A percentile compares a stretch with the other conserved stretches of the same genome.
Conservation (phyloP, 805 yeast genomes). For the Priceomyces medius region DNA sequence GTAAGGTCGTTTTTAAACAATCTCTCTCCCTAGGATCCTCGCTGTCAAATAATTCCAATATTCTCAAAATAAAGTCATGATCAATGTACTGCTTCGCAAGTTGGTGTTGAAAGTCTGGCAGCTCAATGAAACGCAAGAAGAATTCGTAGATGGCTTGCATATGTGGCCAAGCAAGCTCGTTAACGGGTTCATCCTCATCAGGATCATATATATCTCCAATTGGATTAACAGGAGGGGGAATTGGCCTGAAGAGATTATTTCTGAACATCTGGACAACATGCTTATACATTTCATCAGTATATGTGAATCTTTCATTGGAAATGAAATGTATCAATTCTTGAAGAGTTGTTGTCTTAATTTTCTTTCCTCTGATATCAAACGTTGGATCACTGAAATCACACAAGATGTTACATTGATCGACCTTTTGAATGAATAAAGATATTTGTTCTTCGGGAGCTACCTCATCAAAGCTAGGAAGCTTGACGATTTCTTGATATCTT, state of each 20-base stretch:
- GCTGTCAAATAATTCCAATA: conserved; percentile 88
- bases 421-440: conserved; percentile 77
- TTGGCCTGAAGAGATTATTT: conserved; percentile 86
- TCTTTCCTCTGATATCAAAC: conserved; percentile 88
- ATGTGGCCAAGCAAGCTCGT: conserved; percentile 97
- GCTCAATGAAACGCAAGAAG: conserved; percentile 86
- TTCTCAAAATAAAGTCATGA: conserved; percentile 76
- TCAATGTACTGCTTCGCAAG: conserved; percentile 92
- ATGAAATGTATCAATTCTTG: conserved; percentile 89
- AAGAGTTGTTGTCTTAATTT: conserved; percentile 80
- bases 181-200: conserved; percentile 97
- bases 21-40: conserved; percentile 98
- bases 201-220: conserved; percentile 96
- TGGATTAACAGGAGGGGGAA: conserved; percentile 98
- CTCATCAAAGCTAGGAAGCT: conserved; percentile 84
- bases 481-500: conserved; percentile 50
- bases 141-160: conserved; percentile 97
- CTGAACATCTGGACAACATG: conserved; percentile 89
- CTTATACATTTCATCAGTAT: conserved; percentile 86
- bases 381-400: conserved; percentile 92
- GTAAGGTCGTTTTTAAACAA: conserved; percentile 90
- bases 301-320: conserved; percentile 75
- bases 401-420: conserved; percentile 91
- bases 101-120: conserved; percentile 91
- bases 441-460: conserved; percentile 77